Percentiles rank a stretch among this genome's conserved stretches.
Conservation (phyloP, 176 grass and related monocot species). For the Aechmea fasciata region DNA sequence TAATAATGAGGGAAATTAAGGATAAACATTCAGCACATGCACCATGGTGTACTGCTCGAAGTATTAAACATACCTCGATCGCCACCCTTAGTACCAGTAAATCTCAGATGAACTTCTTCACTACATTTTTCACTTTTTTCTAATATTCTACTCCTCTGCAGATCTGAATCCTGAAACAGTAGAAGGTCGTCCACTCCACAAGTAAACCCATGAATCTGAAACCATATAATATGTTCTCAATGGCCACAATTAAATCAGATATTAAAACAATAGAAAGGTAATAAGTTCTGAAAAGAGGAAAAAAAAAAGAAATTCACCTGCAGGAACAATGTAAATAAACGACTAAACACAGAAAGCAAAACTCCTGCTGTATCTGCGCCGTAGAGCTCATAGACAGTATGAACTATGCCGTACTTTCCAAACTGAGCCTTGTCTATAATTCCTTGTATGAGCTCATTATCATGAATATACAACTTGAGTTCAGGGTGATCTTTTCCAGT, state of each 20-base stretch:
- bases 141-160: constrained; percentile 30
- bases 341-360: constrained; percentile 77
- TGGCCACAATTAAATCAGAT: background rate
- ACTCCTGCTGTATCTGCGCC: constrained; percentile 67
- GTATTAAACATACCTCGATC: constrained; percentile 35
- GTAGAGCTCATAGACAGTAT: constrained; percentile 86
- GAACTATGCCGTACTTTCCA: constrained; percentile 68
- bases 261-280: constrained; percentile 8
- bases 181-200: constrained; percentile 90
- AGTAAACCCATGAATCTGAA: constrained; percentile 88
- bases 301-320: constrained; percentile 37
- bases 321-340: constrained; percentile 82
- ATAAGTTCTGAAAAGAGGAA: background rate
- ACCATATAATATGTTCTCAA: constrained; percentile 13
- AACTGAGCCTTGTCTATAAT: constrained; percentile 95
- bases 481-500: constrained; percentile 17
- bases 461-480: constrained; percentile 32
- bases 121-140: constrained; percentile 30
- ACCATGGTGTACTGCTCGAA: no score
- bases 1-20: no score
- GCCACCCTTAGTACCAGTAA: constrained; percentile 20
- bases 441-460: constrained; percentile 78
- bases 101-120: constrained; percentile 33
- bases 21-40: no score
- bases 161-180: constrained; percentile 28